Percentiles rank a stretch among this genome's conserved stretches.
Conservation (phyloP, 2,329 filamentous ascomycete genomes). For the Acrocalymma vagum region DNA sequence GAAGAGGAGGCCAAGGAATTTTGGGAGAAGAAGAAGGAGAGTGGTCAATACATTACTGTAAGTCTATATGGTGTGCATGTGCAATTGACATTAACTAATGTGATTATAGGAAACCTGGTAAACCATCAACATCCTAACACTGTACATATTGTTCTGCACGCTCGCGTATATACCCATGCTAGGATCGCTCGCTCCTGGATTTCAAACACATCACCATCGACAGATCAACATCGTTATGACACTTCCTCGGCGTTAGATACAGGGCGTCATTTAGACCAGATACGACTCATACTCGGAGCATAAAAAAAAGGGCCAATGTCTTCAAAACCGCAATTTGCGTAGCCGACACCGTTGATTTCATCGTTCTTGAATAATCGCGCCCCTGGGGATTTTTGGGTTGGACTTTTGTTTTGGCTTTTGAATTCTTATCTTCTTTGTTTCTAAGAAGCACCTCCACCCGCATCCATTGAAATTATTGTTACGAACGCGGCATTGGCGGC, state of each 20-base stretch:
- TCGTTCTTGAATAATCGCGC: no score
- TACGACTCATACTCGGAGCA: no score
- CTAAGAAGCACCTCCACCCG: no score
- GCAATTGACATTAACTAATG: constrained; percentile 1
- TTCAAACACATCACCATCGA: constrained; percentile 9
- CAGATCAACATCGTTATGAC: constrained; percentile 8
- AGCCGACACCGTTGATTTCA: no score
- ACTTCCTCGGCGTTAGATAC: constrained; percentile 19
- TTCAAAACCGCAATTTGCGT: no score
- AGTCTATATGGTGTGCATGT: constrained; percentile 20
- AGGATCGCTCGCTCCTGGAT: neutral
- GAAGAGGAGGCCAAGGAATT: constrained; percentile 83
- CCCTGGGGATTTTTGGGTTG: no score
- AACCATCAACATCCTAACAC: no score
- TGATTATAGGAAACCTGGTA: constrained; percentile 11
- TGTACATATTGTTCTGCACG: neutral
- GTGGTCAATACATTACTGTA: constrained; percentile 91
- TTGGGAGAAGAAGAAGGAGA: constrained; percentile 91
- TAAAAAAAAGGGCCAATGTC: no score
- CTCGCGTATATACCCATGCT: constrained; percentile 6
- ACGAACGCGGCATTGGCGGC: no score
- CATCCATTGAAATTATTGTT: no score
- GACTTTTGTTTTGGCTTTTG: no score
- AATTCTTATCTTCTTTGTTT: no score
- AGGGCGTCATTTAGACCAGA: constrained; percentile 12